Evolutionary conservation across 2,329 filamentous ascomycete species (phyloP).

Genomic region (Aspergillus puulaauensis): DNA sequence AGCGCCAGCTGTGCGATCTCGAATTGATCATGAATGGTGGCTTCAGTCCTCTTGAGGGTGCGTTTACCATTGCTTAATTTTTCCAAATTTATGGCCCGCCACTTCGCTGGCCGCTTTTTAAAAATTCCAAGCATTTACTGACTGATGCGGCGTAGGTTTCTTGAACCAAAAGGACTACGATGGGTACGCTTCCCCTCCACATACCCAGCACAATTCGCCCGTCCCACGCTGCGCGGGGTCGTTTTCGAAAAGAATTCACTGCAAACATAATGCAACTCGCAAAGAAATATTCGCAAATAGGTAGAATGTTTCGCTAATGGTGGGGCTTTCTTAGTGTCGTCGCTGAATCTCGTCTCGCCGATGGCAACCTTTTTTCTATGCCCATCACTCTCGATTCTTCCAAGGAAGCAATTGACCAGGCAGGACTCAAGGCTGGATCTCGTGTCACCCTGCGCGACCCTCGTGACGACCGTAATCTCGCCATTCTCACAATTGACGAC

Average conservation of each 20-base stretch:
- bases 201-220: background rate
- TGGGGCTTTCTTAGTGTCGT: constrained; percentile 65
- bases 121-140: constrained; percentile 9
- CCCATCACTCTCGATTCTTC: constrained; percentile 91
- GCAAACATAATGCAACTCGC: constrained; percentile 9
- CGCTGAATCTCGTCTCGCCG: constrained; percentile 77
- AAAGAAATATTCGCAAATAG: background rate
- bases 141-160: constrained; percentile 64
- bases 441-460: constrained; percentile 90
- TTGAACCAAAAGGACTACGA: constrained; percentile 98
- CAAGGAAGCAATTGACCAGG: constrained; percentile 70
- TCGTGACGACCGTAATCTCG: constrained; percentile 92
- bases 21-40: constrained; percentile 97
- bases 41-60: constrained; percentile 96
- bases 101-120: background rate
- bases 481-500: constrained; percentile 93
- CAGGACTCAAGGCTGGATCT: constrained; percentile 74
- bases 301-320: constrained; percentile 12
- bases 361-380: constrained; percentile 92
- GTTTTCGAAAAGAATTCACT: background rate
- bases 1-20: constrained; percentile 96
- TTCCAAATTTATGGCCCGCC: background rate
- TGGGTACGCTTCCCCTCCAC: constrained; percentile 58
- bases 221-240: background rate
- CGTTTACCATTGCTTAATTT: constrained; percentile 33